Conservation (phyloP, 2,329 filamentous ascomycete genomes). For the Trichoderma cornu-damae region DNA sequence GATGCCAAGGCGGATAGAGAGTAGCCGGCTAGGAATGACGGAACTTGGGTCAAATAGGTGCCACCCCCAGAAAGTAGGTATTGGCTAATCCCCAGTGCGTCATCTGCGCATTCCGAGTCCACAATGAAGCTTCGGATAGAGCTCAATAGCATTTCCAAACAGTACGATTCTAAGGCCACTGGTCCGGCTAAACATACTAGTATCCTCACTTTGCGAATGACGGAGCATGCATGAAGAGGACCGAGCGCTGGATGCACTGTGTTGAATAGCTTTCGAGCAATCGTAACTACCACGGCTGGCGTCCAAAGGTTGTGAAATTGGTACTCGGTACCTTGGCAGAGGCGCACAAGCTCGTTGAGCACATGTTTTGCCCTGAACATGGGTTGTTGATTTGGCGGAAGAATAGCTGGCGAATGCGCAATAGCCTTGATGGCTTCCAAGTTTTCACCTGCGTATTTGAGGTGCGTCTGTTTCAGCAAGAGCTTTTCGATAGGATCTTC, state of each 20-base stretch:
- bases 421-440: constrained; percentile 65
- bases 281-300: constrained; percentile 64
- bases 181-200: constrained; percentile 72
- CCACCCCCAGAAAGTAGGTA: constrained; percentile 71
- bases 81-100: constrained; percentile 78
- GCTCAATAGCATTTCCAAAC: constrained; percentile 83
- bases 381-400: constrained; percentile 80
- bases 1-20: constrained; percentile 74
- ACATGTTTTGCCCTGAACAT: constrained; percentile 76
- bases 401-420: constrained; percentile 57
- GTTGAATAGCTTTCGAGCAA: constrained; percentile 73
- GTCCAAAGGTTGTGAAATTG: constrained; percentile 67
- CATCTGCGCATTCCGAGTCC: constrained; percentile 82
- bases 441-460: constrained; percentile 56
- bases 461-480: constrained; percentile 54
- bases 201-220: constrained; percentile 79
- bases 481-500: constrained; percentile 68
- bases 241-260: constrained; percentile 79
- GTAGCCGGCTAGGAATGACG: constrained; percentile 77
- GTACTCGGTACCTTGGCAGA: constrained; percentile 68
- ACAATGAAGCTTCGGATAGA: constrained; percentile 72
- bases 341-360: constrained; percentile 65
- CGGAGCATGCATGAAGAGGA: constrained; percentile 77
- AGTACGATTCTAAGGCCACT: constrained; percentile 70
- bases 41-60: constrained; percentile 56